phyloP scores from a whole-genome alignment of 192 early-diverging fungal genomes.

The Coemansia sp. region DNA sequence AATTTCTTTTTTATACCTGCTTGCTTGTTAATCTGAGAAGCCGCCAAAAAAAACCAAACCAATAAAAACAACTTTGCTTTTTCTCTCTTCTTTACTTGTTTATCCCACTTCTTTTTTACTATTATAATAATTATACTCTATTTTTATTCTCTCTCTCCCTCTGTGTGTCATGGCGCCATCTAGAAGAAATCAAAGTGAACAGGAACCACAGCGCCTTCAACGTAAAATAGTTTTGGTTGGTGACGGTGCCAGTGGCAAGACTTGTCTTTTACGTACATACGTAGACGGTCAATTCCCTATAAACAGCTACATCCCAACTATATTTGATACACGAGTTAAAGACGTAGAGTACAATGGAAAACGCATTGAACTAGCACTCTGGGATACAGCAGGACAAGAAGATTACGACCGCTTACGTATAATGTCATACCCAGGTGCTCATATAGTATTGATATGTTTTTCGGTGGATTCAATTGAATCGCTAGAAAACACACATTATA shows the following conservation, averaged over 20 bases:
- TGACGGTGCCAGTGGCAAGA: slow-evolving; percentile 90
- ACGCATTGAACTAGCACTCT: slow-evolving; percentile 83
- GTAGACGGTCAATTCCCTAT: slow-evolving; percentile 77
- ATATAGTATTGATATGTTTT: slow-evolving; percentile 92
- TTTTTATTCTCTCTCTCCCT: background rate
- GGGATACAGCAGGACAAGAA: slow-evolving; percentile 97
- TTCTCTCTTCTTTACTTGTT: slow-evolving; percentile 8
- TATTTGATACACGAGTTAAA: slow-evolving; percentile 93
- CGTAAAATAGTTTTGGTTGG: slow-evolving; percentile 85
- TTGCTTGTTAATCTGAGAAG: no score
- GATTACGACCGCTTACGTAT: slow-evolving; percentile 93
- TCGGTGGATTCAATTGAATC: slow-evolving; percentile 82
- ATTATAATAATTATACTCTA: background rate
- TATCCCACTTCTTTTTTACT: background rate
- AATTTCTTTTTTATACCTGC: no score
- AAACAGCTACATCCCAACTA: slow-evolving; percentile 75
- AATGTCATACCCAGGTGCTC: slow-evolving; percentile 85
- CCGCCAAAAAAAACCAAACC: no score
- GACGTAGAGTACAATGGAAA: slow-evolving; percentile 86
- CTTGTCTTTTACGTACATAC: slow-evolving; percentile 82
- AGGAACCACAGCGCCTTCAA: no score
- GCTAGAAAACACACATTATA: slow-evolving; percentile 69
- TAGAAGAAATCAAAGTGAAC: no score
- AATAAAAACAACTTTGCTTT: background rate
- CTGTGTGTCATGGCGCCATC: no score